Evolutionary conservation across 176 grass and related monocot species (phyloP).

Genomic region (Alopecurus myosuroides): DNA sequence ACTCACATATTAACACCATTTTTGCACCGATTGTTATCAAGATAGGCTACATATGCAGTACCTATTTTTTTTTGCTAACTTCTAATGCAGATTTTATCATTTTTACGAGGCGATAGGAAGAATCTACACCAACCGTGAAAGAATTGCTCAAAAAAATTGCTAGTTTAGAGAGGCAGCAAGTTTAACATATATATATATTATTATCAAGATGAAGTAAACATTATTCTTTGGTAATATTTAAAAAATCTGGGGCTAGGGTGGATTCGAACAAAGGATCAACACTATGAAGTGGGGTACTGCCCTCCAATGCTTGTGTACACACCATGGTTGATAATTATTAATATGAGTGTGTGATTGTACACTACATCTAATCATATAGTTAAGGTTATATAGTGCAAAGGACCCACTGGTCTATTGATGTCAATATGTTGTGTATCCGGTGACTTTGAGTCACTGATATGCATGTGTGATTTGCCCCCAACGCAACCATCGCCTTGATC

Average conservation of each 20-base stretch:
- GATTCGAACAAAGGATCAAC: too few relatives aligned
- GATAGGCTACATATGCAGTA: not conserved
- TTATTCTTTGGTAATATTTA: not conserved
- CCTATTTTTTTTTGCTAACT: not conserved
- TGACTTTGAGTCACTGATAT: too few relatives aligned
- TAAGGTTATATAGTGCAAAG: too few relatives aligned
- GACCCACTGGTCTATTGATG: too few relatives aligned
- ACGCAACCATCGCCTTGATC: not conserved
- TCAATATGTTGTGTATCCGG: too few relatives aligned
- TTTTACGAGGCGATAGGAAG: not conserved
- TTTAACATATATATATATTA: not conserved
- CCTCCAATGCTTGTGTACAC: too few relatives aligned
- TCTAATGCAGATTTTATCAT: not conserved
- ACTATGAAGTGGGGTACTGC: too few relatives aligned
- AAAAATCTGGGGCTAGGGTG: too few relatives aligned
- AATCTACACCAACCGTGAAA: constrained; percentile 24
- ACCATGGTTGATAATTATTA: too few relatives aligned
- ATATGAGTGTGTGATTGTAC: too few relatives aligned
- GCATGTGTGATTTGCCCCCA: too few relatives aligned
- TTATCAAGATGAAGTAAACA: not conserved
- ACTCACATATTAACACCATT: not conserved
- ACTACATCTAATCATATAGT: too few relatives aligned
- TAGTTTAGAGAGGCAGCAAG: constrained; percentile 35
- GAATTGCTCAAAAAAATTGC: constrained; percentile 22
- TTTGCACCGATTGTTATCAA: not conserved